These are phyloP conservation scores for Intubia oerlemansii DNA, from an alignment of 2,329 filamentous ascomycete species.

Conservation along the genomic window DNA sequence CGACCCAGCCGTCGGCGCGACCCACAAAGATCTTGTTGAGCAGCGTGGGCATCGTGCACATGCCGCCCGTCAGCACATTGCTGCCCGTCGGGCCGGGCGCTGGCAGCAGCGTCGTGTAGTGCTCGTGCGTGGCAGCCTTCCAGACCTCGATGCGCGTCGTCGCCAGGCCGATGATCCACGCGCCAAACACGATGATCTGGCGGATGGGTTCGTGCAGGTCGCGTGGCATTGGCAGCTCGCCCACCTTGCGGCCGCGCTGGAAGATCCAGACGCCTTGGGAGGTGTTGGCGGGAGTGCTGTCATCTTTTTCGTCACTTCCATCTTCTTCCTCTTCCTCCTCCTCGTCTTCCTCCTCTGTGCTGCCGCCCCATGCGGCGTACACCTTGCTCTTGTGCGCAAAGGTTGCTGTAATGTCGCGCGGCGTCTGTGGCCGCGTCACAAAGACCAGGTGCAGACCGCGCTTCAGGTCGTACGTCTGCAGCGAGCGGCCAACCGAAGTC, in stretches of 20 bases:
- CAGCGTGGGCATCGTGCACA: slow-evolving; percentile 82
- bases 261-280: slow-evolving; percentile 68
- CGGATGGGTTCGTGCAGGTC: slow-evolving; percentile 50
- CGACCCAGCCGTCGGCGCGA: slow-evolving; percentile 67
- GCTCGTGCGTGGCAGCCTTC: slow-evolving; percentile 64
- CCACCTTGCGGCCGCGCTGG: slow-evolving; percentile 71
- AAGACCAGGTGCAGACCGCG: slow-evolving; percentile 83
- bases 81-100: slow-evolving; percentile 32
- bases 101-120: slow-evolving; percentile 67
- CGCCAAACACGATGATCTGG: slow-evolving; percentile 65
- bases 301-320: neutral
- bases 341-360: slow-evolving; percentile 1
- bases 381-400: slow-evolving; percentile 71
- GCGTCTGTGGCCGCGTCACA: slow-evolving; percentile 77
- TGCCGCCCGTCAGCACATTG: slow-evolving; percentile 52
- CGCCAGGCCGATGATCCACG: slow-evolving; percentile 74
- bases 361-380: slow-evolving; percentile 72
- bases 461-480: slow-evolving; percentile 91
- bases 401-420: slow-evolving; percentile 66
- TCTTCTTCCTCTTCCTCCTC: neutral
- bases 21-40: slow-evolving; percentile 91
- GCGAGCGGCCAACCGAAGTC: slow-evolving; percentile 70
- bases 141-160: slow-evolving; percentile 65
- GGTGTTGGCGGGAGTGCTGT: slow-evolving; percentile 6
- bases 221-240: slow-evolving; percentile 46